Evolutionary conservation across 768 basidiomycete genomes (phyloP).

Genomic region (Boletus vinaceobasis): DNA sequence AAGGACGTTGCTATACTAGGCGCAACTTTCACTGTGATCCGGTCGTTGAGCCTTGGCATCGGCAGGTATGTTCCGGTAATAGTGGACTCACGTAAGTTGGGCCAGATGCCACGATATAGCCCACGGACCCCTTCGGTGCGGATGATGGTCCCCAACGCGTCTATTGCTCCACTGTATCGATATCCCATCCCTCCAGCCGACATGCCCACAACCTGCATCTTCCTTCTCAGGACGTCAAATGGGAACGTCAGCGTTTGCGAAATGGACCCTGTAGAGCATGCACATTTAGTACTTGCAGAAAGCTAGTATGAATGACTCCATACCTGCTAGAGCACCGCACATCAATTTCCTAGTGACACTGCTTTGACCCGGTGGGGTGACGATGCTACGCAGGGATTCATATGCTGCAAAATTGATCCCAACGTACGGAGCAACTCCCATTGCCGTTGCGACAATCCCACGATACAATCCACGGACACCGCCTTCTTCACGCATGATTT

Average conservation of each 20-base stretch:
- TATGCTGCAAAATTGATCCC: constrained; percentile 95
- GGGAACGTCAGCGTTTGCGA: constrained; percentile 96
- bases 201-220: constrained; percentile 94
- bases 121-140: constrained; percentile 72
- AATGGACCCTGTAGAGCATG: constrained; percentile 58
- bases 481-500: constrained; percentile 90
- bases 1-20: constrained; percentile 87
- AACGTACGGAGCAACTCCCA: constrained; percentile 88
- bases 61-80: constrained; percentile 1
- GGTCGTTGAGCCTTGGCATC: constrained; percentile 7
- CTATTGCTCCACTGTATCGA: constrained; percentile 77
- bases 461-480: constrained; percentile 84
- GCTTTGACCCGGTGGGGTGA: constrained; percentile 81
- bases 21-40: constrained; percentile 73
- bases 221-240: constrained; percentile 89
- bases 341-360: constrained; percentile 64
- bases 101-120: constrained; percentile 85
- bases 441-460: constrained; percentile 77
- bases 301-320: constrained; percentile 12
- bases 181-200: constrained; percentile 50
- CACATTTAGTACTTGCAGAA: constrained; percentile 2
- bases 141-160: constrained; percentile 69
- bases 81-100: constrained; percentile 67
- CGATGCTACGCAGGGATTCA: constrained; percentile 69
- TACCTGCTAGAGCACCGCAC: constrained; percentile 87